Percentiles rank a stretch among this genome's conserved stretches.
Conservation (phyloP, 257 asterid species). For the Nicotiana knightiana region DNA sequence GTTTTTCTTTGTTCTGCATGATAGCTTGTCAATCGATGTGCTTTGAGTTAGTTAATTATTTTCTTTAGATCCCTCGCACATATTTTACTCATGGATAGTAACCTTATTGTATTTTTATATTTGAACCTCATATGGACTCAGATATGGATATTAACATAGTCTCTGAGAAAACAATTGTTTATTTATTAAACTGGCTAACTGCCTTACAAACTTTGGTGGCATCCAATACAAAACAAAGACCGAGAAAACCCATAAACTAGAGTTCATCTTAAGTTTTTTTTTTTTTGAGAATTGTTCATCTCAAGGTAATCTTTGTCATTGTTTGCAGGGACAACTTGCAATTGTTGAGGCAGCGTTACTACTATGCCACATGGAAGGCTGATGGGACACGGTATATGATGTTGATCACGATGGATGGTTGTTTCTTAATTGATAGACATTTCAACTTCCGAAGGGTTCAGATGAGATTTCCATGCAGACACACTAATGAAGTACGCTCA, state of each 20-base stretch:
- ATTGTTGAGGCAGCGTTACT: constrained; percentile 83
- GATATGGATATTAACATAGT: background rate
- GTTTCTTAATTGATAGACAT: constrained; percentile 87
- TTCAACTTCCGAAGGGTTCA: constrained; percentile 92
- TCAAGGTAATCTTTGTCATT: constrained; percentile 1
- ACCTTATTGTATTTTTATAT: background rate
- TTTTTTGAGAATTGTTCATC: too few relatives aligned
- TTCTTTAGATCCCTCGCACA: background rate
- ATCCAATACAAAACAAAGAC: background rate
- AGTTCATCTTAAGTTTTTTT: background rate
- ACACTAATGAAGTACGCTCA: constrained; percentile 55
- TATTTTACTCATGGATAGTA: background rate
- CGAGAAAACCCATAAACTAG: background rate
- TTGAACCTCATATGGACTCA: background rate
- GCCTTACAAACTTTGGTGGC: background rate
- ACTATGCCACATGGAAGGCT: constrained; percentile 99
- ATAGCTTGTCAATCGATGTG: background rate
- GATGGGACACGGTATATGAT: constrained; percentile 99
- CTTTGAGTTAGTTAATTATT: background rate
- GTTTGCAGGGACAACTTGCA: constrained; percentile 82
- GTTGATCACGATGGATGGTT: constrained; percentile 94
- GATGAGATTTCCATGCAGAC: constrained; percentile 92
- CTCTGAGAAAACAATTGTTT: background rate
- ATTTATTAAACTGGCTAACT: background rate
- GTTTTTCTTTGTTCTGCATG: background rate